Conservation (phyloP, 306 rosid species). For the Neltuma alba region DNA sequence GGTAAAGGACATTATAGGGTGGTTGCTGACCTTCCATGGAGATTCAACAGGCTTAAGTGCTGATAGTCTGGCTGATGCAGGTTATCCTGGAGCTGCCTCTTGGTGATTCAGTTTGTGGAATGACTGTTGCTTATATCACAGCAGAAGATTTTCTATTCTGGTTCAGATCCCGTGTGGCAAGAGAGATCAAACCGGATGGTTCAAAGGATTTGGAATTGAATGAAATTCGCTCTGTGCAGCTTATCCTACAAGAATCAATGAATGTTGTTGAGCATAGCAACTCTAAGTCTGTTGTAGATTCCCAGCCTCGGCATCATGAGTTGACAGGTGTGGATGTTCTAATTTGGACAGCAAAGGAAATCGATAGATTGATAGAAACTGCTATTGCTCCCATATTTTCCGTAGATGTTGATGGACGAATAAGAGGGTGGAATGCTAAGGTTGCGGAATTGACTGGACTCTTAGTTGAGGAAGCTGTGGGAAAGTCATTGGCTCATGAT, state of each 20-base stretch:
- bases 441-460: slow-evolving; percentile 90
- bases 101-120: slow-evolving; percentile 92
- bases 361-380: slow-evolving; percentile 95
- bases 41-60: slow-evolving; percentile 94
- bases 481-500: slow-evolving; percentile 80
- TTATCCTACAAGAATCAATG: slow-evolving; percentile 79
- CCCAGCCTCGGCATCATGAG: slow-evolving; percentile 53
- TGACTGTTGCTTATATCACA: slow-evolving; percentile 92
- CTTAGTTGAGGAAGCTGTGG: slow-evolving; percentile 82
- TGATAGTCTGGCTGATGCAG: slow-evolving; percentile 91
- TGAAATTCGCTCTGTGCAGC: slow-evolving; percentile 93
- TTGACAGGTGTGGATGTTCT: slow-evolving; percentile 82
- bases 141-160: slow-evolving; percentile 87
- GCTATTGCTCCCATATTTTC: slow-evolving; percentile 97
- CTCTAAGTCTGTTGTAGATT: slow-evolving; percentile 64
- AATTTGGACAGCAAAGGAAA: slow-evolving; percentile 89
- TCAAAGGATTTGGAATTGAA: slow-evolving; percentile 97
- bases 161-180: slow-evolving; percentile 83
- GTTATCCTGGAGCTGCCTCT: slow-evolving; percentile 90
- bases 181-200: slow-evolving; percentile 94
- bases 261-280: slow-evolving; percentile 57
- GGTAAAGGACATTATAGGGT: slow-evolving; percentile 78
- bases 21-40: slow-evolving; percentile 79
- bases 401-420: slow-evolving; percentile 71
- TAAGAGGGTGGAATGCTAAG: slow-evolving; percentile 98